Conservation (phyloP, 2,329 filamentous ascomycete genomes). For the Penicillium sp. region DNA sequence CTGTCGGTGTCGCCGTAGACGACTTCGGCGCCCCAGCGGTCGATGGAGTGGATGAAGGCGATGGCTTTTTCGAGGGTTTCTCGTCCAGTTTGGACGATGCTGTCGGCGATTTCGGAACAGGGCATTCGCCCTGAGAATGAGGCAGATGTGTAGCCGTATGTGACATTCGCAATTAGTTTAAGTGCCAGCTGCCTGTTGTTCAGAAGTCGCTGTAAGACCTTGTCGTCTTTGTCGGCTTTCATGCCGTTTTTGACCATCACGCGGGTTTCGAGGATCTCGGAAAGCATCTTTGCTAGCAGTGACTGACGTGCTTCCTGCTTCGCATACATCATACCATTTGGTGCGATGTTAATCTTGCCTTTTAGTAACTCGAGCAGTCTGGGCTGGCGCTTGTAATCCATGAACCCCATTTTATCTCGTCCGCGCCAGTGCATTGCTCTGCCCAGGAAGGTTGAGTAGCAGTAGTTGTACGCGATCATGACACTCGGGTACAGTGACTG, state of each 20-base stretch:
- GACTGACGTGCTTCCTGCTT: slow-evolving; percentile 85
- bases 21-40: slow-evolving; percentile 89
- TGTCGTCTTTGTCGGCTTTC: slow-evolving; percentile 90
- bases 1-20: slow-evolving; percentile 98
- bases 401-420: slow-evolving; percentile 90
- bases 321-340: slow-evolving; percentile 95
- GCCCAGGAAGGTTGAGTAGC: slow-evolving; percentile 94
- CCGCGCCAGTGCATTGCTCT: slow-evolving; percentile 86
- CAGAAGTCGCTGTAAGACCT: slow-evolving; percentile 76
- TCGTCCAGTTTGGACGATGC: slow-evolving; percentile 92
- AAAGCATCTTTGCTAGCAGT: slow-evolving; percentile 91
- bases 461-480: slow-evolving; percentile 99
- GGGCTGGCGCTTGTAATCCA: slow-evolving; percentile 75
- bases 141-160: slow-evolving; percentile 95
- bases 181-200: slow-evolving; percentile 93
- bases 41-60: slow-evolving; percentile 83
- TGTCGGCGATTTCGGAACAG: slow-evolving; percentile 95
- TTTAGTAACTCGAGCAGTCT: slow-evolving; percentile 74
- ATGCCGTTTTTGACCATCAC: slow-evolving; percentile 98
- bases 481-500: slow-evolving; percentile 95
- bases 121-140: slow-evolving; percentile 98
- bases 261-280: slow-evolving; percentile 90
- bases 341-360: slow-evolving; percentile 85
- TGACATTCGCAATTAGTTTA: slow-evolving; percentile 97
- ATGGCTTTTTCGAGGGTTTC: slow-evolving; percentile 95